Conservation (phyloP, 2,329 filamentous ascomycete species). For the Phyllosticta paracitricarpa region DNA sequence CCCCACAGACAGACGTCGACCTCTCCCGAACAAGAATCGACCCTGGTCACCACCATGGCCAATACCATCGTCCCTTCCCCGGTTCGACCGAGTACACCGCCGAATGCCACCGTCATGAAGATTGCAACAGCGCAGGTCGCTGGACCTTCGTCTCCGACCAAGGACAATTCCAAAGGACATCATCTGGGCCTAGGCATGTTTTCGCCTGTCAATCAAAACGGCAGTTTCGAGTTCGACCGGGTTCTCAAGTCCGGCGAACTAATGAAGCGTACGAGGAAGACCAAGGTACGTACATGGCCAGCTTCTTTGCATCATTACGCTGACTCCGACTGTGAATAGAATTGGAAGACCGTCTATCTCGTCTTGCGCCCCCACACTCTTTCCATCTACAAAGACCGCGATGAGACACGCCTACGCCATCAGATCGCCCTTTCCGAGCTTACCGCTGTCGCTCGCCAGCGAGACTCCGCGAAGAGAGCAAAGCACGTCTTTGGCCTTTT, state of each 20-base stretch:
- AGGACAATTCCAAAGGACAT: constrained; percentile 14
- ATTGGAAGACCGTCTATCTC: constrained; percentile 83
- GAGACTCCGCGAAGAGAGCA: constrained; percentile 78
- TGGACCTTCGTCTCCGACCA: constrained; percentile 11
- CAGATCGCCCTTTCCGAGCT: constrained; percentile 83
- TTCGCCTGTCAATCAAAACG: constrained; percentile 86
- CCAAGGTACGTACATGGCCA: constrained; percentile 53
- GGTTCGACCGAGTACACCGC: constrained; percentile 16
- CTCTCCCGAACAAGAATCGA: background rate
- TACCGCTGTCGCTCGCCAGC: constrained; percentile 80
- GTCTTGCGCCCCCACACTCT: constrained; percentile 84
- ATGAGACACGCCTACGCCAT: constrained; percentile 80
- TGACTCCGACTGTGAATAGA: constrained; percentile 40
- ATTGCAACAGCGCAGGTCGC: constrained; percentile 17
- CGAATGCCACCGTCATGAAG: constrained; percentile 17
- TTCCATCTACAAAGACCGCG: constrained; percentile 85
- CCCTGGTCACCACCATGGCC: constrained; percentile 16
- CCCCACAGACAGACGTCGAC: background rate
- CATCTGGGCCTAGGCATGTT: constrained; percentile 43
- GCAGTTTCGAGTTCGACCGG: constrained; percentile 90
- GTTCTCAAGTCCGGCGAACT: constrained; percentile 84
- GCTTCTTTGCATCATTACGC: background rate
- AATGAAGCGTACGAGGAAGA: constrained; percentile 83
- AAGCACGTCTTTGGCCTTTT: constrained; percentile 88
- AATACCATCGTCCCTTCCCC: constrained; percentile 19